Evolutionary conservation across 2,329 filamentous ascomycete species (phyloP), one percentile per base, ranked within the genome.

Genomic region (Dactylella cylindrospora): DNA sequence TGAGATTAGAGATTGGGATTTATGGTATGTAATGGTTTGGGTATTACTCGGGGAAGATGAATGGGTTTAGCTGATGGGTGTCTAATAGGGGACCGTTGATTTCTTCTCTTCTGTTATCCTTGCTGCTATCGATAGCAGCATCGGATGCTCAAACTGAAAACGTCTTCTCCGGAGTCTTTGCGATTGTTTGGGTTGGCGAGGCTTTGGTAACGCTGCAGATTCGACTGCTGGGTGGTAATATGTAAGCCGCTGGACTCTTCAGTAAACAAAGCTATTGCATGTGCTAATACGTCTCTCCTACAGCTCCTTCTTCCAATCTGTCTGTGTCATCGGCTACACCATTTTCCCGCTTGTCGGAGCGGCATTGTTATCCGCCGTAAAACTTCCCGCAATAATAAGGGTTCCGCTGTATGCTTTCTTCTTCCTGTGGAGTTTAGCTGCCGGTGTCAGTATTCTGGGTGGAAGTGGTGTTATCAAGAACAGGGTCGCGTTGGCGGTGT

Each of bases 291-390:
- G 50, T 38, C 13, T 12, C 9, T 26, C 20, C 8, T 12, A 44
- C 71, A 97, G 91, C 70, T 96, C 93, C 13, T 98, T 98, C 73
- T 93, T 95, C 71, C 93, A 98, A 74, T 95, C 90, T 55, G 82
- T 98, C 67, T 97, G 90, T 74, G 94, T 98, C 69, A 98, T 98
- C 72, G 93, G 93, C 38, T 98, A 98, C 74, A 98, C 93, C 1
- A 82, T 98, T 52, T 98, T 98, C 76, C 93, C 93, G 1, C 82
- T 98, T 47, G 93, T 97, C 68, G 87, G 98, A 67, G 94, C 94
- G 5, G 84, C 91, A 1, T 76, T 96, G 45, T 82, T 98, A 66
- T 95, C 90, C 52, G 91, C 91, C 0, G 71, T 98, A 25, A 79
- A 82, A 44, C 79, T 97, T 5, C 85, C 84, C 33, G 85, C 83